A percentile compares a stretch with the other conserved stretches of the same genome.
Conservation (phyloP, 495 filamentous ascomycete species). For the Penicillium bialowiezense region DNA sequence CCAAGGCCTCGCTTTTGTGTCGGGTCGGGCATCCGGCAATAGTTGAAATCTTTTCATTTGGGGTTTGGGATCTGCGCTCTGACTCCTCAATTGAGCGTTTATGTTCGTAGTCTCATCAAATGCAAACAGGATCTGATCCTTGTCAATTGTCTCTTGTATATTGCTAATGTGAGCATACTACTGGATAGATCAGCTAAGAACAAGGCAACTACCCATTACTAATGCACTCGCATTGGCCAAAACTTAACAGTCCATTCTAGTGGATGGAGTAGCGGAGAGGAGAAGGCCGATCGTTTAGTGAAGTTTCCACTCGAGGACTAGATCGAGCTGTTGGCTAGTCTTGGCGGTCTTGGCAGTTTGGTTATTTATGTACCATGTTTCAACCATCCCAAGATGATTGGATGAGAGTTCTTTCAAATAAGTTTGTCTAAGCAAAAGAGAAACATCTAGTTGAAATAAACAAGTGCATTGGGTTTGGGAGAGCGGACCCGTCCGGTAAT, state of each 20-base stretch:
- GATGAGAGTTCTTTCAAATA: slow-evolving; percentile 3
- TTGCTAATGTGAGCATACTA: not conserved
- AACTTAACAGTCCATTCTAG: not conserved
- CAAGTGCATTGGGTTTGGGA: not conserved
- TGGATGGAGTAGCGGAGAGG: not conserved
- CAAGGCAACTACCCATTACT: not conserved
- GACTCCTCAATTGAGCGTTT: not conserved
- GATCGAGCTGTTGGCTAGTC: not conserved
- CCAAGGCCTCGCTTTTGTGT: not conserved
- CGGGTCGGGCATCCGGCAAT: not conserved
- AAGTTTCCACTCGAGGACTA: not conserved
- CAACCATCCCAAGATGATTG: slow-evolving; percentile 3
- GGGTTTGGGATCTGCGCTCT: not conserved
- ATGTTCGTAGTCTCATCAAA: not conserved
- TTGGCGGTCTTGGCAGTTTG: slow-evolving; percentile 12
- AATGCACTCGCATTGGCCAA: not conserved
- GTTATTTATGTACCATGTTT: no score
- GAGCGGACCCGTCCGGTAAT: not conserved
- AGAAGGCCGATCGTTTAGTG: not conserved
- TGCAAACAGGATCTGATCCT: not conserved
- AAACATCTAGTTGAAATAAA: not conserved
- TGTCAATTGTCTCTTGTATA: not conserved
- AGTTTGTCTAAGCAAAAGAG: not conserved
- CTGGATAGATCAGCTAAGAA: not conserved
- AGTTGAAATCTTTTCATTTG: not conserved